Evolutionary conservation across 2,329 filamentous ascomycete species (phyloP).

Genomic region (Aspergillus uvarum): DNA sequence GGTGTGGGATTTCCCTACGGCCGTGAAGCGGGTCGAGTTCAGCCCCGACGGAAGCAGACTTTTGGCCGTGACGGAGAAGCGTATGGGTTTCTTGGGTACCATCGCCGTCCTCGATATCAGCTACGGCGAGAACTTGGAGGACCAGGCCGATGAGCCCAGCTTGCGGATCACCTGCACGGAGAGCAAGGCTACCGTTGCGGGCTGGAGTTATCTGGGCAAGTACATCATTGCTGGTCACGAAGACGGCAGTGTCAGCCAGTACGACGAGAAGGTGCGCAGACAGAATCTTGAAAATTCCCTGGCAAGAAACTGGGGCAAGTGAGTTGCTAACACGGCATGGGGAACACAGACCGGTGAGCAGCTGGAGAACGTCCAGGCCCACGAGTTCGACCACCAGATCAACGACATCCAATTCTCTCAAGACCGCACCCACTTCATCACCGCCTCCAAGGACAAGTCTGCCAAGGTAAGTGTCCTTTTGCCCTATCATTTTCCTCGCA

Average conservation of each 20-base stretch:
- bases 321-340: slow-evolving; percentile 17
- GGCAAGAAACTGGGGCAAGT: not conserved
- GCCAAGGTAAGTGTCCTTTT: slow-evolving; percentile 65
- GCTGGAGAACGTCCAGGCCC: slow-evolving; percentile 75
- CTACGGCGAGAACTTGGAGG: slow-evolving; percentile 70
- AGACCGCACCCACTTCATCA: slow-evolving; percentile 98
- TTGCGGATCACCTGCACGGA: slow-evolving; percentile 90
- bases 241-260: slow-evolving; percentile 87
- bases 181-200: slow-evolving; percentile 95
- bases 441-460: slow-evolving; percentile 95
- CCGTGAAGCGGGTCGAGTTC: slow-evolving; percentile 97
- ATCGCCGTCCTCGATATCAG: slow-evolving; percentile 91
- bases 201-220: slow-evolving; percentile 90
- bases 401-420: slow-evolving; percentile 93
- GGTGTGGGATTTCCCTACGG: slow-evolving; percentile 96
- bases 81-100: slow-evolving; percentile 91
- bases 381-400: slow-evolving; percentile 80
- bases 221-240: slow-evolving; percentile 98
- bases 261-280: slow-evolving; percentile 74
- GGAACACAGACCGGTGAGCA: slow-evolving; percentile 70
- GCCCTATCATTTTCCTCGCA: not conserved
- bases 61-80: slow-evolving; percentile 95
- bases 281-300: not conserved
- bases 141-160: slow-evolving; percentile 79
- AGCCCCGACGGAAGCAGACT: slow-evolving; percentile 88